These are phyloP conservation scores for Spergularia bocconei DNA, from an alignment of 148 eudicot species.

Conservation along the genomic window DNA sequence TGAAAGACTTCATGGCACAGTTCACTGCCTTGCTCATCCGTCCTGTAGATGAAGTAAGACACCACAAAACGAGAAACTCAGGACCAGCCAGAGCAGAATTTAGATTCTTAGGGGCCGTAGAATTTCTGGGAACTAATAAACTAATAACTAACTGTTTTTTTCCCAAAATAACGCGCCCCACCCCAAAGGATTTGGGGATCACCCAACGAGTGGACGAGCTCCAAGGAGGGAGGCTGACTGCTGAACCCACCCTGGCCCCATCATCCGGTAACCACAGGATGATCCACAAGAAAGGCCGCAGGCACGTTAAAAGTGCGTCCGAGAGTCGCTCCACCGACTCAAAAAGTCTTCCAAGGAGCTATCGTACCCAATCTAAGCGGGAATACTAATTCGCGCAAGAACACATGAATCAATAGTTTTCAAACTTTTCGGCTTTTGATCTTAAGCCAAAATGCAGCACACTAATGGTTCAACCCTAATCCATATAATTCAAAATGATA, in stretches of 20 bases:
- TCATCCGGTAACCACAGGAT: too few species aligned
- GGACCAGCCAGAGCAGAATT: background rate
- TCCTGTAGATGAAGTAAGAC: conserved; percentile 34
- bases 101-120: too few species aligned
- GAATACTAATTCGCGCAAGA: background rate
- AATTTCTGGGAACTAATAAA: too few species aligned
- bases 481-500: background rate
- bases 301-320: too few species aligned
- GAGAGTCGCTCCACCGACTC: too few species aligned
- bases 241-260: too few species aligned
- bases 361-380: background rate
- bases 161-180: too few species aligned
- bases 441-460: background rate
- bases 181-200: too few species aligned
- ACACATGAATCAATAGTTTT: background rate
- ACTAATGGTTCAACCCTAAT: background rate
- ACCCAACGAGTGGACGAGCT: too few species aligned
- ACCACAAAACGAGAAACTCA: background rate
- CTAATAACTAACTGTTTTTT: too few species aligned
- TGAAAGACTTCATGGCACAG: conserved; percentile 91
- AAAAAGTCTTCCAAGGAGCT: background rate
- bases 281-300: too few species aligned
- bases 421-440: background rate
- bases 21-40: conserved; percentile 36
- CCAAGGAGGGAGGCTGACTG: too few species aligned